phyloP scores from a whole-genome alignment of 1,284 basidiomycete genomes.

The Cryptococcus sp. region DNA sequence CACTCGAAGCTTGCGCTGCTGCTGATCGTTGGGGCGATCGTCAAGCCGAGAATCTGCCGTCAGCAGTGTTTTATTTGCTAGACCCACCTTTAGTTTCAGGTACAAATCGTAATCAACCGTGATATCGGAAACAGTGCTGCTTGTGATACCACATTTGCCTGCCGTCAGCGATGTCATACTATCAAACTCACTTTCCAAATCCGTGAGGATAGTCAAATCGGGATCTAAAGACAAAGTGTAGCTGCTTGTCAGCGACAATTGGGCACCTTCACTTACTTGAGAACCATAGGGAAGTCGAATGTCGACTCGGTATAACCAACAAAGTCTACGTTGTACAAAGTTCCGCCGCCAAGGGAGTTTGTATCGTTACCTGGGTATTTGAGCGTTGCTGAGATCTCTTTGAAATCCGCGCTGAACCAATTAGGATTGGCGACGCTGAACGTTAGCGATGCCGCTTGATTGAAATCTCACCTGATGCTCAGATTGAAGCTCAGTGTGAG shows the following conservation, averaged over 20 bases:
- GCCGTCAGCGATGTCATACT: slow-evolving; percentile 30
- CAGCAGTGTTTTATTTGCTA: not conserved
- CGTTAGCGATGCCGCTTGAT: not conserved
- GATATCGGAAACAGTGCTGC: slow-evolving; percentile 60
- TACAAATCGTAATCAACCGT: slow-evolving; percentile 65
- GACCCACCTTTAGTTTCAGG: slow-evolving; percentile 30
- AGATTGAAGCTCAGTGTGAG: slow-evolving; percentile 67
- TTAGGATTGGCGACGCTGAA: slow-evolving; percentile 79
- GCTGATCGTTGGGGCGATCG: slow-evolving; percentile 68
- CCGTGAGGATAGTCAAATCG: slow-evolving; percentile 62
- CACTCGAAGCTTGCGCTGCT: slow-evolving; percentile 69
- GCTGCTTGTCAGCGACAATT: slow-evolving; percentile 16
- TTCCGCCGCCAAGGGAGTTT: slow-evolving; percentile 66
- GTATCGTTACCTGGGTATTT: slow-evolving; percentile 73
- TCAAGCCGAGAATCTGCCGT: slow-evolving; percentile 62
- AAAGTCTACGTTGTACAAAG: slow-evolving; percentile 65
- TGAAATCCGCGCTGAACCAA: slow-evolving; percentile 75
- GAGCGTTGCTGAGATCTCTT: slow-evolving; percentile 67
- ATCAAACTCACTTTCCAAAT: slow-evolving; percentile 51
- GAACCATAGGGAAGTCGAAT: slow-evolving; percentile 76
- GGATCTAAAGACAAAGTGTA: slow-evolving; percentile 69
- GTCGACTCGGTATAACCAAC: slow-evolving; percentile 66
- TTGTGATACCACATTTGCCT: slow-evolving; percentile 65
- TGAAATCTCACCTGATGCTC: slow-evolving; percentile 64
- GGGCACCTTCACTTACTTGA: slow-evolving; percentile 55